Evolutionary conservation across 2,329 filamentous ascomycete species (phyloP).

Genomic region (Diaporthe nobilis): DNA sequence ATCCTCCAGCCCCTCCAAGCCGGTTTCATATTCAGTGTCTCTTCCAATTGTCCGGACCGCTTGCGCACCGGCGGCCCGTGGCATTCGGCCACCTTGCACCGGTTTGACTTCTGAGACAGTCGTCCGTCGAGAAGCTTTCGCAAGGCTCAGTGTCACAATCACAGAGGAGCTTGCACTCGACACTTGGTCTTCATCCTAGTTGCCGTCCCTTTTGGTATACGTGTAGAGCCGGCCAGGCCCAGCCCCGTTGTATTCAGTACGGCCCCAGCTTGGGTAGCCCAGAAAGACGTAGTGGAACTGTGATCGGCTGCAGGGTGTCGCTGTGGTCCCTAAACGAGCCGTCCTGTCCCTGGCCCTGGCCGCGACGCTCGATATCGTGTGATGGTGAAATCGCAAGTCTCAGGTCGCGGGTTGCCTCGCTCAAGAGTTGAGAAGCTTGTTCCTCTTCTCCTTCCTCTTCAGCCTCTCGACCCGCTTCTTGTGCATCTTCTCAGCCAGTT

Average conservation of each 20-base stretch:
- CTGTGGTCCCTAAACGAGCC: conserved; percentile 9
- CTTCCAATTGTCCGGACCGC: conserved; percentile 12
- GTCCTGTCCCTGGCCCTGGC: conserved; percentile 6
- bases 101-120: conserved; percentile 27
- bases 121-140: conserved; percentile 10
- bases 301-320: conserved; percentile 9
- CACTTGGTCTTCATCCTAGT: neutral
- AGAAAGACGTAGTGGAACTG: conserved; percentile 26
- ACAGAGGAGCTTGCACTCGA: neutral
- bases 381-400: conserved; percentile 9
- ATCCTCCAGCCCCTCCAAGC: conserved; percentile 19
- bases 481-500: conserved; percentile 98
- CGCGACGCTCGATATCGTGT: conserved; percentile 24
- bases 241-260: neutral
- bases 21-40: conserved; percentile 35
- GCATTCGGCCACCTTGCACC: conserved; percentile 23
- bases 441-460: conserved; percentile 97
- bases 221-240: conserved; percentile 7
- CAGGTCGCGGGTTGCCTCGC: conserved; percentile 4
- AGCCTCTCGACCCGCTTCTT: conserved; percentile 92
- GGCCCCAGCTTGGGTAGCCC: neutral
- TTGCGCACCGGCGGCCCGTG: conserved; percentile 37
- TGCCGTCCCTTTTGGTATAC: neutral
- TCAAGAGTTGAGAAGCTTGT: conserved; percentile 82
- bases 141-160: conserved; percentile 27